phyloP scores from a whole-genome alignment of 2,329 filamentous ascomycete genomes.

The Neurospora sp. region DNA sequence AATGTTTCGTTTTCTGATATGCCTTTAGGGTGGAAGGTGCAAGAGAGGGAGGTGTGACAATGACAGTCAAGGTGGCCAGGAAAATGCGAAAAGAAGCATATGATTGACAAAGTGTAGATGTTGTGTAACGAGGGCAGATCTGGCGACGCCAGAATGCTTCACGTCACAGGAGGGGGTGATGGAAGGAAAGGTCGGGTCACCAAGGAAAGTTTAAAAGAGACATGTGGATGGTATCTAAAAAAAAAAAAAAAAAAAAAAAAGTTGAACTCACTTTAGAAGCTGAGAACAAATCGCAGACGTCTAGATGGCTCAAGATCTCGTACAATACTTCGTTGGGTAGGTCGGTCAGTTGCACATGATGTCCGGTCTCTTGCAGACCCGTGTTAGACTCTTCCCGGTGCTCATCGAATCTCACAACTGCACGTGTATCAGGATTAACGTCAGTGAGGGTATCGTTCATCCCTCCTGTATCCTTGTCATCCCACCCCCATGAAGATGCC shows the following conservation, averaged over 20 bases:
- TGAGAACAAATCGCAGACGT: slow-evolving; percentile 45
- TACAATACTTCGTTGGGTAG: slow-evolving; percentile 48
- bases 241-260: not conserved
- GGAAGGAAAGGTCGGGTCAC: not conserved
- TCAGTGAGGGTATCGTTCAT: not conserved
- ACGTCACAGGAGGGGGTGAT: not conserved
- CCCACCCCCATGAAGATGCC: not conserved
- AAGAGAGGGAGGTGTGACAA: not conserved
- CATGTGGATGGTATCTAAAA: not conserved
- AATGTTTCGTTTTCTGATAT: not conserved
- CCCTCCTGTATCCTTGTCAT: not conserved
- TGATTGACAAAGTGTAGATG: not conserved
- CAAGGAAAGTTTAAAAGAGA: not conserved
- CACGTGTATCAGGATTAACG: not conserved
- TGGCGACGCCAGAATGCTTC: not conserved
- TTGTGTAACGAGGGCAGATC: not conserved
- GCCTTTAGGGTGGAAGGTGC: not conserved
- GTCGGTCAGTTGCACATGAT: slow-evolving; percentile 21
- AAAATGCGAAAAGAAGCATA: not conserved
- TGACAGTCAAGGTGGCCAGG: not conserved
- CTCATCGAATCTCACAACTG: not conserved
- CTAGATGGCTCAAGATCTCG: slow-evolving; percentile 44
- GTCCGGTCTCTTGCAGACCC: not conserved
- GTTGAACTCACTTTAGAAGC: slow-evolving; percentile 39
- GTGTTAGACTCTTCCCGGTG: not conserved